phyloP scores from a whole-genome alignment of 2,329 filamentous ascomycete genomes.

The Colletotrichum liaoningense region DNA sequence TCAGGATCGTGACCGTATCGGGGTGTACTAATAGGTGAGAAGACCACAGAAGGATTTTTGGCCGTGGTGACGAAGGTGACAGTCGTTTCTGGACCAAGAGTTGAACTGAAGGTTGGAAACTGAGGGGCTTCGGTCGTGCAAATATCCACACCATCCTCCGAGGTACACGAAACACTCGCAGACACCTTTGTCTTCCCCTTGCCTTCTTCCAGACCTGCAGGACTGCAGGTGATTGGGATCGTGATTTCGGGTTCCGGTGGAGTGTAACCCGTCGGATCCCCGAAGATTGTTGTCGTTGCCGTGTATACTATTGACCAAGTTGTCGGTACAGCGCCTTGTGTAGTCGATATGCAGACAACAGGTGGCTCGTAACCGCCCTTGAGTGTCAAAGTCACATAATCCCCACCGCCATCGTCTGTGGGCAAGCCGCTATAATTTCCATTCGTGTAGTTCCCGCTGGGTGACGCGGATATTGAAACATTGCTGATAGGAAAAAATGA shows the following conservation, averaged over 20 bases:
- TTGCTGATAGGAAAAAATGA: background rate
- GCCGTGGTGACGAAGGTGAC: conserved; percentile 63
- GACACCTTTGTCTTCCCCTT: background rate
- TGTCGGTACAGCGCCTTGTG: conserved; percentile 38
- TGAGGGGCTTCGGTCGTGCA: background rate
- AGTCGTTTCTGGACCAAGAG: conserved; percentile 38
- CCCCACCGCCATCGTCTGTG: background rate
- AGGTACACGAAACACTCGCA: background rate
- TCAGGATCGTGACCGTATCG: conserved; percentile 28
- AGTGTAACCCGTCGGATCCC: conserved; percentile 58
- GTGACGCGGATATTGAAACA: background rate
- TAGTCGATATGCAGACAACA: background rate
- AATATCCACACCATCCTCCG: background rate
- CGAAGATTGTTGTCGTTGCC: conserved; percentile 60
- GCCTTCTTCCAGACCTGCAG: background rate
- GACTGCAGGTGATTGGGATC: conserved; percentile 42
- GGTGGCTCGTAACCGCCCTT: background rate
- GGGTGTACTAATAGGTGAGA: conserved; percentile 38
- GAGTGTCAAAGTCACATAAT: background rate
- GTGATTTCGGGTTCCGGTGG: conserved; percentile 55
- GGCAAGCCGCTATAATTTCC: background rate
- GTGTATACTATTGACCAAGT: conserved; percentile 60
- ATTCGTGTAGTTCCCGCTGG: background rate
- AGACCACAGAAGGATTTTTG: conserved; percentile 65
- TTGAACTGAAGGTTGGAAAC: conserved; percentile 29